These are phyloP conservation scores for Quillaja saponaria DNA, from an alignment of 306 rosid species.

Conservation along the genomic window DNA sequence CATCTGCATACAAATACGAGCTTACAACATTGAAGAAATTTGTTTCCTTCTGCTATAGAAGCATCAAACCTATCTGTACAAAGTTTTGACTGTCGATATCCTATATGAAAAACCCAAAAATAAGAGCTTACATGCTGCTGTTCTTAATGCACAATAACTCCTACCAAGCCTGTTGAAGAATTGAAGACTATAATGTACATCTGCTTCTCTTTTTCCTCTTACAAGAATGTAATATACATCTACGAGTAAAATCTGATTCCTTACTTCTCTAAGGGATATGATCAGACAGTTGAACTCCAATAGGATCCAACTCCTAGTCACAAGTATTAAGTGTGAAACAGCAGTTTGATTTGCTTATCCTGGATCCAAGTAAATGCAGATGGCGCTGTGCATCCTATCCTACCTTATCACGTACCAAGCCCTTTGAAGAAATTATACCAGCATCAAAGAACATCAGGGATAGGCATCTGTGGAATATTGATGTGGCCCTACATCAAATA, in stretches of 20 bases:
- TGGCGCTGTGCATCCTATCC: constrained; percentile 4
- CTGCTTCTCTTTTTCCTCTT: too few species aligned
- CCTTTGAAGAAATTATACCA: constrained; percentile 29
- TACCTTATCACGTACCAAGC: constrained; percentile 17
- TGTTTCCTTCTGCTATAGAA: constrained; percentile 17
- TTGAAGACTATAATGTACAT: constrained; percentile 42
- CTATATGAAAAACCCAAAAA: constrained; percentile 12
- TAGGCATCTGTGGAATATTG: constrained; percentile 15
- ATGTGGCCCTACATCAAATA: constrained; percentile 19
- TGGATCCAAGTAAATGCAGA: constrained; percentile 30
- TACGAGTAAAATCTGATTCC: constrained; percentile 33
- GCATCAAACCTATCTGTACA: constrained; percentile 49
- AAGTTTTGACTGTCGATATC: constrained; percentile 18
- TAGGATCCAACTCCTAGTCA: constrained; percentile 24
- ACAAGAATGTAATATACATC: background rate
- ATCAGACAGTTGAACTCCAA: constrained; percentile 16
- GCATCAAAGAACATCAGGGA: too few species aligned
- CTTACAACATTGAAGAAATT: constrained; percentile 11
- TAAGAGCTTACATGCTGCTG: constrained; percentile 31
- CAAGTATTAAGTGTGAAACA: background rate
- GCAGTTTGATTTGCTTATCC: constrained; percentile 34
- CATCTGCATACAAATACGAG: too few species aligned
- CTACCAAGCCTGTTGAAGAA: constrained; percentile 34
- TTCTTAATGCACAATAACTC: constrained; percentile 36
- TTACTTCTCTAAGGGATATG: constrained; percentile 28